These are phyloP conservation scores for Aspergillus fructus DNA, from an alignment of 2,329 filamentous ascomycete genomes.

Conservation along the genomic window DNA sequence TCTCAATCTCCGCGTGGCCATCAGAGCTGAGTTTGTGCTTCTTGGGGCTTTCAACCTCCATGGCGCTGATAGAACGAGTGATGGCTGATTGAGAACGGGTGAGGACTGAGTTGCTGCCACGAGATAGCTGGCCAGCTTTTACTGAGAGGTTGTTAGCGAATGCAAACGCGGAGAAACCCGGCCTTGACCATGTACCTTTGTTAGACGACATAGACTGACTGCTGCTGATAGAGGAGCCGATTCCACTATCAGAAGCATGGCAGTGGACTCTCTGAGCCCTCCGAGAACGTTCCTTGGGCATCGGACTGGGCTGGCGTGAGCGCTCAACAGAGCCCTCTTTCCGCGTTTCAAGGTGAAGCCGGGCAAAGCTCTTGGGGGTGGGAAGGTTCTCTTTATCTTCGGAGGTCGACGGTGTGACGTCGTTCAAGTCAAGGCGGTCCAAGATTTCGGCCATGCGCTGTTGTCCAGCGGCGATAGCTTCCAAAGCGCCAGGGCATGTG, in stretches of 20 bases:
- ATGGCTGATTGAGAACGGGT: constrained; percentile 52
- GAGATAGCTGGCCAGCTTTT: constrained; percentile 26
- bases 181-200: constrained; percentile 29
- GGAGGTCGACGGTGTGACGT: constrained; percentile 42
- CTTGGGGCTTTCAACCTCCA: constrained; percentile 47
- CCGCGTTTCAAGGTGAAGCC: constrained; percentile 50
- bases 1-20: constrained; percentile 75
- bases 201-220: constrained; percentile 49
- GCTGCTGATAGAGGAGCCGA: constrained; percentile 77
- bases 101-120: constrained; percentile 16
- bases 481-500: constrained; percentile 55
- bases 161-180: background rate
- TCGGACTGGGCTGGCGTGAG: constrained; percentile 28
- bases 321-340: constrained; percentile 31
- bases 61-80: constrained; percentile 58
- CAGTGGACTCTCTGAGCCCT: constrained; percentile 45
- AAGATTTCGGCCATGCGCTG: constrained; percentile 68
- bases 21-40: constrained; percentile 63
- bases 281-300: constrained; percentile 29
- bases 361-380: constrained; percentile 60
- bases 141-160: constrained; percentile 19
- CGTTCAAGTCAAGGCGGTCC: constrained; percentile 64
- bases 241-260: constrained; percentile 81
- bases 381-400: constrained; percentile 58
- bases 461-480: constrained; percentile 68